Base-by-base conservation (phyloP, 495 filamentous ascomycete species). In the Penicillium dipodomyicola region DNA sequence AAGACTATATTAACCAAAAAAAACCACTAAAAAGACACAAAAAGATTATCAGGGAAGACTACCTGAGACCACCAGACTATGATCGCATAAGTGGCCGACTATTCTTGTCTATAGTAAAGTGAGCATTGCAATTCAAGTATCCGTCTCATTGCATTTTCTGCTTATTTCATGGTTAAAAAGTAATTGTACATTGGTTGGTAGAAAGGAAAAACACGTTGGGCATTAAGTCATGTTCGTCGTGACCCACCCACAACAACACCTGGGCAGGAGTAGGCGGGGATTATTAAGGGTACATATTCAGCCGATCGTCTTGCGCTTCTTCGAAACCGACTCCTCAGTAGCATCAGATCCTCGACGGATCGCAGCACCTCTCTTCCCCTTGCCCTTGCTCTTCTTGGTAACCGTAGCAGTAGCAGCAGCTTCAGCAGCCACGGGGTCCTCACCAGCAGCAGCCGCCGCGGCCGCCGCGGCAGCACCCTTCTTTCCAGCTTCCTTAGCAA, bases 401-500 rank as follows among this genome's bases (percentile, higher is more conserved):
- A 23, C 56, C 20, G 60, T 53, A 22, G 61, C 67, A 10, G 61
- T 51, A 49, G 64, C 67, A 17, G 52, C 63, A 47, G 59, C 53
- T 39, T 70, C 67, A 0, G 41, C 64, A 1, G 59, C 53, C 41
- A 69, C 67, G 1, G 41, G 63, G 6, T 62, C 63, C 33, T 35
- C 48, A 1, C 37, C 60, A 43, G 44, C 65, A 39, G 37, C 59
- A 1, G 43, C 64, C 5, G 49, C 58, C 1, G 35, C 48, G 2
- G 19, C 52, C 0, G 56, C 40, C 3, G 54, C 52, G 3, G 52
- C 52, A 30, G 56, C 54, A 22, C 66, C 69, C 56, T 75, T 77
- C 58, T 73, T 76, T 2, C 70, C 70, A 15, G 73, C 69, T 52
- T 75, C 73, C 57, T 76, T 77, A 5, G 67, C 75, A 30, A 79